Conservation (phyloP, 352 stramenopile genomes). For the Lagenidium sp. region DNA sequence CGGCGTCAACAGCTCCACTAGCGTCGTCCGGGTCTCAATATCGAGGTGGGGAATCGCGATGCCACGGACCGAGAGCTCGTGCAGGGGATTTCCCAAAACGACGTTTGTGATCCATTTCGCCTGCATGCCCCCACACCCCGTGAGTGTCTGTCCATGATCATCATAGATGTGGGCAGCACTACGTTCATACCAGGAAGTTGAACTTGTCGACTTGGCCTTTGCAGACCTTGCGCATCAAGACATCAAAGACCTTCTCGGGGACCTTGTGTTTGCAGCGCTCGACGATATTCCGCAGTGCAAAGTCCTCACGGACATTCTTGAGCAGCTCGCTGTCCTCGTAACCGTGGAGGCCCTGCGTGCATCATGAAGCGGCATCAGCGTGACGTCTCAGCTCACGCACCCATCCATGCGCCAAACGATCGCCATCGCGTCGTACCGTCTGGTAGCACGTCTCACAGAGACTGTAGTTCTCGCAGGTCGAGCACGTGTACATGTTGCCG, state of each 20-base stretch:
- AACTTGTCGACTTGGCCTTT: constrained; percentile 84
- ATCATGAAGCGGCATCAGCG: no score
- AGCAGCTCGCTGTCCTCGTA: constrained; percentile 77
- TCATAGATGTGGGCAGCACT: no score
- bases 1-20: constrained; percentile 73
- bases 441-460: constrained; percentile 83
- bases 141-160: no score
- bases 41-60: constrained; percentile 83
- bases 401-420: neutral
- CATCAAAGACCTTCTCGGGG: constrained; percentile 72
- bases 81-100: constrained; percentile 56
- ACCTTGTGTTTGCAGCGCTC: constrained; percentile 67
- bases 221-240: constrained; percentile 80
- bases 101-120: constrained; percentile 80
- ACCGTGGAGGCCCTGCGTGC: constrained; percentile 50
- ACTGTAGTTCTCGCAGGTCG: constrained; percentile 76
- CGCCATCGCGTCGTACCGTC: constrained; percentile 11
- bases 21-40: constrained; percentile 47
- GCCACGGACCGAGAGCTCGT: constrained; percentile 62
- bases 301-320: constrained; percentile 71
- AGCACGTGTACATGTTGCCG: constrained; percentile 86
- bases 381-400: neutral
- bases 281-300: constrained; percentile 68
- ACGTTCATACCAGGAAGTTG: constrained; percentile 50
- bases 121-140: no score